Base-by-base conservation (phyloP, 805 yeast genomes). In the Saccharomycopsis javanensis region DNA sequence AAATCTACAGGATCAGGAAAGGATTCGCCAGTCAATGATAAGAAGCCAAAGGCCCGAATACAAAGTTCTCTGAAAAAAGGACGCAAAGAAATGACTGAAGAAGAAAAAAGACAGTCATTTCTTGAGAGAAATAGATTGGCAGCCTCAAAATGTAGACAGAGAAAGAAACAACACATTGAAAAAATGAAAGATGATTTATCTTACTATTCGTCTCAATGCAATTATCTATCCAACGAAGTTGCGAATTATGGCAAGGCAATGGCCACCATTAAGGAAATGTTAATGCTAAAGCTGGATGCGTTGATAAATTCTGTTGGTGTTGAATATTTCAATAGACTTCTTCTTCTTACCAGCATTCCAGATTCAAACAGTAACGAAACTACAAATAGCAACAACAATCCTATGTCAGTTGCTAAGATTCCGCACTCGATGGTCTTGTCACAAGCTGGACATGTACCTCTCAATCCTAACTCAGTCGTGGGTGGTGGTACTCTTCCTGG, bases 111-210 rank as follows among this genome's bases (percentile, higher is more conserved):
- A 61, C 82, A 77, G 67, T 84, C 75, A 66, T 92, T 81, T 65
- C 71, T 94, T 62, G 99, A 94, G 68, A 77, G 98, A 61, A 94
- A 94, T 69, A 78, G 99, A 58, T 81, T 94, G 8, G 99, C 99
- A 0, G 99, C 99, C 0, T 82, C 94, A 25, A 91, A 90, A 68
- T 94, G 98, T 74, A 80, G 99, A 59, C 96, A 88, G 70, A 80
- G 97, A 57, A 94, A 94, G 75, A 94, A 94, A 73, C 89, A 88
- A 67, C 85, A 86, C 75, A 79, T 90, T 34, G 83, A 80, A 58
- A 86, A 85, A 63, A 85, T 94, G 80, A 95, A 90, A 68, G 81
- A 77, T 51, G 95, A 90, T 67, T 76, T 89, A 55, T 77, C 81
- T 50, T 83, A 79, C 64, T 88, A 83, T 67, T 77, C 86, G 16